A percentile compares a stretch with the other conserved stretches of the same genome.
Conservation (phyloP, 345 rosid species). For the Populus simonii region DNA sequence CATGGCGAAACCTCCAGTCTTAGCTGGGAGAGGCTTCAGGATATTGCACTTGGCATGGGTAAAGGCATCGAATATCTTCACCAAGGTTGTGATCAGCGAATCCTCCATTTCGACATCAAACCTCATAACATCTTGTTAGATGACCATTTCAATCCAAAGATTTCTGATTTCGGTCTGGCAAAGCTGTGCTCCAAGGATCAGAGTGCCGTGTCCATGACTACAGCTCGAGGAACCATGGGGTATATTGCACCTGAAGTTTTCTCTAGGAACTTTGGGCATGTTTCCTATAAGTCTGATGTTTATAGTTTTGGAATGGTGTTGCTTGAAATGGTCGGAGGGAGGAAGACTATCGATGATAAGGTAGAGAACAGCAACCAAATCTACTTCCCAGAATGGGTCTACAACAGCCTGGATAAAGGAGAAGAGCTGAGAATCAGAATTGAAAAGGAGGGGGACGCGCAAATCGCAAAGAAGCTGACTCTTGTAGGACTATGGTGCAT, state of each 20-base stretch:
- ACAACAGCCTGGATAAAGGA: constrained; percentile 9
- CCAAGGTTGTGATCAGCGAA: constrained; percentile 20
- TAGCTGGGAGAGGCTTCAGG: constrained; percentile 17
- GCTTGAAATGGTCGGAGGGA: constrained; percentile 14
- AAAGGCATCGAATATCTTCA: constrained; percentile 24
- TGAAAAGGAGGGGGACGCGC: not conserved
- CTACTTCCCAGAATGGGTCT: constrained; percentile 17
- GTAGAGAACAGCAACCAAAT: not conserved
- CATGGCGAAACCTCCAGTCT: not conserved
- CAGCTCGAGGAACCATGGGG: constrained; percentile 22
- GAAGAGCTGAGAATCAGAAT: constrained; percentile 5
- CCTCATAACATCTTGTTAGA: constrained; percentile 15
- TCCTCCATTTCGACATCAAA: constrained; percentile 18
- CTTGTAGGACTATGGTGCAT: constrained; percentile 16
- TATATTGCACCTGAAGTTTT: constrained; percentile 20
- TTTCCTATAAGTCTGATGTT: constrained; percentile 14
- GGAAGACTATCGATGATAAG: not conserved
- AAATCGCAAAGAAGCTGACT: constrained; percentile 10
- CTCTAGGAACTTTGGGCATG: constrained; percentile 19
- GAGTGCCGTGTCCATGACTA: constrained; percentile 9
- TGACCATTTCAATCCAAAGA: constrained; percentile 16
- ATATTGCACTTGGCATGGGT: constrained; percentile 18
- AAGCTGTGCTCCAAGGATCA: constrained; percentile 12
- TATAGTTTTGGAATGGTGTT: constrained; percentile 18
- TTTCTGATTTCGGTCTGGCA: constrained; percentile 23